Percentiles rank a stretch among this genome's conserved stretches.
These are phyloP conservation scores for Candida sp. DNA, from an alignment of 1,139 yeast species.

Conservation along the genomic window DNA sequence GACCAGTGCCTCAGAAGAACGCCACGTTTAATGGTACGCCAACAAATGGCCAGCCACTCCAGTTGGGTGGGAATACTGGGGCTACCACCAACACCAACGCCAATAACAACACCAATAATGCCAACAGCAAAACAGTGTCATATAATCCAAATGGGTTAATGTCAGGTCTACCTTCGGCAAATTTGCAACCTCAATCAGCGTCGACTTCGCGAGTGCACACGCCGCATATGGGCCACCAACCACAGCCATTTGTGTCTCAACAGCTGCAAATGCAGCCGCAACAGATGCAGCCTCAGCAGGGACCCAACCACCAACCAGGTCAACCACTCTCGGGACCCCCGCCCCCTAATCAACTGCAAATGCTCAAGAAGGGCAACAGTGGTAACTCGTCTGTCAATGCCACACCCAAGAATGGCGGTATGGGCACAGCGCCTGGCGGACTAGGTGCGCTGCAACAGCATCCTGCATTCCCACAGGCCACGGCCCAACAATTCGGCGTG, in stretches of 20 bases:
- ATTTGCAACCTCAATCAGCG: constrained; percentile 11
- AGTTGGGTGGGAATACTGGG: constrained; percentile 1
- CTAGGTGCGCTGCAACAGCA: constrained; percentile 4
- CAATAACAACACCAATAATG: not conserved
- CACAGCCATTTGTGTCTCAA: constrained; percentile 12
- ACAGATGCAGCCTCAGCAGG: constrained; percentile 4
- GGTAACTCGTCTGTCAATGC: not conserved
- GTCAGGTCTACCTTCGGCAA: constrained; percentile 10
- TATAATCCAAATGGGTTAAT: constrained; percentile 13
- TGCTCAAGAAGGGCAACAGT: not conserved
- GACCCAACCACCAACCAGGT: constrained; percentile 3
- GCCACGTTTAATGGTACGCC: constrained; percentile 11
- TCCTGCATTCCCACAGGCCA: constrained; percentile 4
- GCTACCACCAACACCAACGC: not conserved
- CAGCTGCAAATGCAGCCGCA: constrained; percentile 4
- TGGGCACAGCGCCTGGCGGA: not conserved
- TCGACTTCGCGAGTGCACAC: constrained; percentile 17
- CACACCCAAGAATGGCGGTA: not conserved
- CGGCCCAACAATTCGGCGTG: constrained; percentile 5
- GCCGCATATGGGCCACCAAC: constrained; percentile 16
- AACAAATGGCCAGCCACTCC: constrained; percentile 4
- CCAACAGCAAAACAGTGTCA: constrained; percentile 3
- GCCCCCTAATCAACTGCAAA: constrained; percentile 1
- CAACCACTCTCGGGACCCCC: constrained; percentile 1
- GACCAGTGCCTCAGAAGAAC: constrained; percentile 14